Base-by-base conservation (phyloP, 2,329 filamentous ascomycete genomes). In the Aspergillus carbonarius region DNA sequence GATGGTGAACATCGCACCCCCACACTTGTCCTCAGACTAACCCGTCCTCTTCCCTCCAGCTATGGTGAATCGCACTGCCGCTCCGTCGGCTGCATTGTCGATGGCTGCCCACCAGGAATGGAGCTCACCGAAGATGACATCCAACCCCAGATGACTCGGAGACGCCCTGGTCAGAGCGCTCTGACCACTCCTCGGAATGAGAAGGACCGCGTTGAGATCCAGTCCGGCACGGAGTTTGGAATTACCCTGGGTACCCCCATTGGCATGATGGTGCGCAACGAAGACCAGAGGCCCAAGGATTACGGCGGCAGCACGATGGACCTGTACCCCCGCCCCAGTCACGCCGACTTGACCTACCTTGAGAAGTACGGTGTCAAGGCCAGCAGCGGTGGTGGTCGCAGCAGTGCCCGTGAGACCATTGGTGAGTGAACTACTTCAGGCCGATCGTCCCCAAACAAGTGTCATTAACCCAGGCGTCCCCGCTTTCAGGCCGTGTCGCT, bases 291-390 rank as follows among this genome's bases (percentile, higher is more conserved):
- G 63, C 93, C 93, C 37, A 88, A 91, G 73, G 95, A 99, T 81
- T 98, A 98, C 78, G 90, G 90, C 57, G 85, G 87, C 78, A 85
- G 86, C 73, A 96, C 93, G 30, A 97, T 97, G 86, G 91, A 98
- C 77, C 79, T 87, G 62, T 98, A 89, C 83, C 95, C 95, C 4
- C 85, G 95, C 53, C 95, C 93, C 35, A 92, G 88, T 73, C 95
- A 98, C 78, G 93, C 95, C 60, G 93, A 98, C 78, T 97, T 90
- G 86, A 98, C 95, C 60, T 98, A 98, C 79, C 83, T 96, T 61
- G 91, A 96, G 76, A 98, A 98, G 80, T 99, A 99, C 76, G 93
- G 93, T 58, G 88, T 96, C 67, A 96, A 96, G 81, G 92, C 95
- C 37, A 91, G 87, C 74, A 92, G 88, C 61, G 93, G 95, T 59